These are phyloP conservation scores for Pseudisothecium myosuroides DNA, from an alignment of 225 moss, liverwort and hornwort species.

Conservation along the genomic window DNA sequence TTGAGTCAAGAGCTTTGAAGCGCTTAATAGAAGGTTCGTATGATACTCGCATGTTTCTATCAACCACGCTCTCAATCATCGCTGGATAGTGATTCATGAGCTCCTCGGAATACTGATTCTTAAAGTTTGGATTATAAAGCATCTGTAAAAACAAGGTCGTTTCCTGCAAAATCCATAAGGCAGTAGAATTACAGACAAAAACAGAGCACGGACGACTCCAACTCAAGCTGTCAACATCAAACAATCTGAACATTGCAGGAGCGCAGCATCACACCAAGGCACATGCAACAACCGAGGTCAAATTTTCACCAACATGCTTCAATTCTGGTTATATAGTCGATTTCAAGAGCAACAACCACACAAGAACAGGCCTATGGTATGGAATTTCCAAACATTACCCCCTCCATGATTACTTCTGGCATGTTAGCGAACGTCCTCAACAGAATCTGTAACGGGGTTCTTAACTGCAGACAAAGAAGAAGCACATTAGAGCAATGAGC, in stretches of 20 bases:
- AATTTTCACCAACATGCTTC: not conserved
- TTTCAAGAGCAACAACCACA: not conserved
- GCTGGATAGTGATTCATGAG: constrained; percentile 65
- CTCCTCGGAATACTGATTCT: constrained; percentile 72
- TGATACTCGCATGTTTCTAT: not conserved
- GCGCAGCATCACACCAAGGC: not conserved
- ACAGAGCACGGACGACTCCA: not conserved
- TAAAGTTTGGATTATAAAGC: constrained; percentile 79
- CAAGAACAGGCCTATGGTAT: not conserved
- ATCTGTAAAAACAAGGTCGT: constrained; percentile 91
- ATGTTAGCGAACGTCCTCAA: constrained; percentile 63
- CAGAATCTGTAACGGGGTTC: constrained; percentile 50
- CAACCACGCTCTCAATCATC: constrained; percentile 54
- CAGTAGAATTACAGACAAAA: not conserved
- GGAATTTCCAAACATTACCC: constrained; percentile 40
- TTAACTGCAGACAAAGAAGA: constrained; percentile 17
- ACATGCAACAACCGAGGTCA: not conserved
- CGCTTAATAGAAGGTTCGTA: constrained; percentile 20
- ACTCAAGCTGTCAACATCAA: not conserved
- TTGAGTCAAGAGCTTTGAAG: constrained; percentile 77
- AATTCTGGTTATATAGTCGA: not conserved
- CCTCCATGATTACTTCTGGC: constrained; percentile 86
- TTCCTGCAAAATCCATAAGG: constrained; percentile 46
- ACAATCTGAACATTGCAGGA: not conserved
- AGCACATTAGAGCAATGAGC: not conserved